Evolutionary conservation across 2,329 filamentous ascomycete species (phyloP).

Genomic region (Trichothecium sympodiale): DNA sequence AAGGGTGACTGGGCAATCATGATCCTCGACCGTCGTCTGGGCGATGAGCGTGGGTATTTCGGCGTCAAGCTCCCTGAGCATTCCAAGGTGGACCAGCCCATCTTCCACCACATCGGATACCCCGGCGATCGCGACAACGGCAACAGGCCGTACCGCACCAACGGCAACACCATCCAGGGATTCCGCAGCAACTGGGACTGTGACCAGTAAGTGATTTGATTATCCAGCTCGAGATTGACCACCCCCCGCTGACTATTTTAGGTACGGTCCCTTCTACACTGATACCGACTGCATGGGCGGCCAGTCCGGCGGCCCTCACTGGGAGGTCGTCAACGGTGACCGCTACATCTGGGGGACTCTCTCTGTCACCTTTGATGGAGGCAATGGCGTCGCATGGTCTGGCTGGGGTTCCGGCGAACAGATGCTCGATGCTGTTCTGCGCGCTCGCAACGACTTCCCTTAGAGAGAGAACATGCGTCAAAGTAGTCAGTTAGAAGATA

Average conservation of each 20-base stretch:
- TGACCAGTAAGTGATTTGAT: conserved; percentile 1
- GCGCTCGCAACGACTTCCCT: conserved; percentile 1
- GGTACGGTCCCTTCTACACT: conserved; percentile 4
- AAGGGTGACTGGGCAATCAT: conserved; percentile 7
- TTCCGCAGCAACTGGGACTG: conserved; percentile 1
- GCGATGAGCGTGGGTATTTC: conserved; percentile 5
- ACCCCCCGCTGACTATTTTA: too few species aligned
- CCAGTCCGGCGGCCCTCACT: conserved; percentile 7
- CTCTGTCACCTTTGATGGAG: conserved; percentile 3
- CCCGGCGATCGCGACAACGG: conserved; percentile 5
- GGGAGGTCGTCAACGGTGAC: conserved; percentile 4
- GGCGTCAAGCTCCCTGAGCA: conserved; percentile 4
- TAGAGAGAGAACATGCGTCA: conserved; percentile 2
- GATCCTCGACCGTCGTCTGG: conserved; percentile 3
- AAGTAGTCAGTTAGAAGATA: too few species aligned
- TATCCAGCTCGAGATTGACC: too few species aligned
- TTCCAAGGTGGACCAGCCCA: conserved; percentile 3
- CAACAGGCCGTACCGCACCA: conserved; percentile 5
- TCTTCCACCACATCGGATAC: conserved; percentile 5
- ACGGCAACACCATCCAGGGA: conserved; percentile 3
- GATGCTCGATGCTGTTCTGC: conserved; percentile 5
- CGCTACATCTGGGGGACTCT: conserved; percentile 6
- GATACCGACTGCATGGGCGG: conserved; percentile 6
- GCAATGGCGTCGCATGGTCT: conserved; percentile 2
- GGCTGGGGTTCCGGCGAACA: conserved; percentile 5